Conservation (phyloP, 2,329 filamentous ascomycete genomes). For the Metarhizium album region DNA sequence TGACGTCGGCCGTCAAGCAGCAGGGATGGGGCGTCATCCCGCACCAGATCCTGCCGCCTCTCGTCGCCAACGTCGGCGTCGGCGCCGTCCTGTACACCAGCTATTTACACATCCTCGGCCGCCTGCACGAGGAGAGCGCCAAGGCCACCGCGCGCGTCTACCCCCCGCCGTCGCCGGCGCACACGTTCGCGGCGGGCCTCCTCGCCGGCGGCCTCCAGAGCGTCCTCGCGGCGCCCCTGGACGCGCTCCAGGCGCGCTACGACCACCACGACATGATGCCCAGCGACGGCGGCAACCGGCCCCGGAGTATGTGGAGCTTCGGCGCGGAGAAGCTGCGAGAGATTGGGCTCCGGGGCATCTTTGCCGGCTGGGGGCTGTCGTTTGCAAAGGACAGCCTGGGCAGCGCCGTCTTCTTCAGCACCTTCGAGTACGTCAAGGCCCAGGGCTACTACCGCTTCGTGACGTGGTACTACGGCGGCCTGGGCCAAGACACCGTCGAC, state of each 20-base stretch:
- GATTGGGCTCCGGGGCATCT: constrained; percentile 61
- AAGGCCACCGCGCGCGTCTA: constrained; percentile 51
- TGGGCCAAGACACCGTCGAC: constrained; percentile 41
- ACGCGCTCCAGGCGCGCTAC: constrained; percentile 65
- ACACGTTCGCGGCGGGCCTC: constrained; percentile 61
- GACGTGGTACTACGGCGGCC: constrained; percentile 55
- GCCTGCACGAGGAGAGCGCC: constrained; percentile 53
- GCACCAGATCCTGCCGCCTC: constrained; percentile 64
- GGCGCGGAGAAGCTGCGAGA: constrained; percentile 52
- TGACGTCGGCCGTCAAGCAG: constrained; percentile 55
- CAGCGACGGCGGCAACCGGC: constrained; percentile 28
- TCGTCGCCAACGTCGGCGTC: constrained; percentile 64
- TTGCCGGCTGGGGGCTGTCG: constrained; percentile 61
- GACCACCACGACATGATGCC: constrained; percentile 43
- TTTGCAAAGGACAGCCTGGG: constrained; percentile 61
- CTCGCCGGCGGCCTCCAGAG: constrained; percentile 61
- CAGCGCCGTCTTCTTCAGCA: constrained; percentile 61
- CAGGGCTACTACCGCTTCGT: constrained; percentile 63
- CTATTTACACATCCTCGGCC: constrained; percentile 60
- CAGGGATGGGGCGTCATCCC: constrained; percentile 66
- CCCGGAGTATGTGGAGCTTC: constrained; percentile 63
- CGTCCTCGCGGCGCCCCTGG: constrained; percentile 60
- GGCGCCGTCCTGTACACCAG: constrained; percentile 66
- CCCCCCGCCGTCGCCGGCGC: constrained; percentile 51
- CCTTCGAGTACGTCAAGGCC: constrained; percentile 66